Conservation (phyloP, 2,329 filamentous ascomycete genomes). For the Pseudophaeomoniella oleicola region DNA sequence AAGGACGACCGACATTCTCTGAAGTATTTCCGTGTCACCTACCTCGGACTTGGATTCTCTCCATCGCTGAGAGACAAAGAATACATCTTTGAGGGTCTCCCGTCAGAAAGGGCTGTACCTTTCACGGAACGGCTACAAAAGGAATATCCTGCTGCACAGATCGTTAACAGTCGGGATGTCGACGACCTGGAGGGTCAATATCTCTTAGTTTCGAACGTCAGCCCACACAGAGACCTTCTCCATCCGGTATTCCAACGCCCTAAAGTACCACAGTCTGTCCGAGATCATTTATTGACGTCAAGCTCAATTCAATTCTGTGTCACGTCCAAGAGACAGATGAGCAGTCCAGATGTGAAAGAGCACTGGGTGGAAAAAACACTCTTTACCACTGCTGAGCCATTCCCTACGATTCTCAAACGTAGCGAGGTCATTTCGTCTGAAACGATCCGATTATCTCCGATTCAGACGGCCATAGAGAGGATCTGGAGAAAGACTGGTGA, state of each 20-base stretch:
- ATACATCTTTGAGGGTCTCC: constrained; percentile 75
- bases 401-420: constrained; percentile 78
- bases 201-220: constrained; percentile 66
- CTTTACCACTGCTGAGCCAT: constrained; percentile 69
- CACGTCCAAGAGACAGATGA: constrained; percentile 55
- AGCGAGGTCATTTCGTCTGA: constrained; percentile 66
- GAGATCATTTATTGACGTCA: constrained; percentile 74
- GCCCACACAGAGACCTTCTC: constrained; percentile 62
- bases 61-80: constrained; percentile 70
- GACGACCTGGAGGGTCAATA: constrained; percentile 86
- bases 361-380: constrained; percentile 73
- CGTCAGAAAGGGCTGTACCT: constrained; percentile 59
- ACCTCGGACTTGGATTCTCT: constrained; percentile 81
- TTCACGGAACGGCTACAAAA: constrained; percentile 90
- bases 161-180: constrained; percentile 53
- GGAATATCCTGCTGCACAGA: constrained; percentile 72
- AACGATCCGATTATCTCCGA: constrained; percentile 52
- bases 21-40: constrained; percentile 83
- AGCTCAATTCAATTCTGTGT: constrained; percentile 67
- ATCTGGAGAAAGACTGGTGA: constrained; percentile 85
- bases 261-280: constrained; percentile 66
- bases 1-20: constrained; percentile 66
- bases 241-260: constrained; percentile 80
- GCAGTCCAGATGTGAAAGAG: constrained; percentile 50
- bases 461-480: constrained; percentile 82